Evolutionary conservation across 768 basidiomycete species (phyloP), one percentile per base, ranked within the genome.

Genomic region (Sporobolomyces pararoseus): DNA sequence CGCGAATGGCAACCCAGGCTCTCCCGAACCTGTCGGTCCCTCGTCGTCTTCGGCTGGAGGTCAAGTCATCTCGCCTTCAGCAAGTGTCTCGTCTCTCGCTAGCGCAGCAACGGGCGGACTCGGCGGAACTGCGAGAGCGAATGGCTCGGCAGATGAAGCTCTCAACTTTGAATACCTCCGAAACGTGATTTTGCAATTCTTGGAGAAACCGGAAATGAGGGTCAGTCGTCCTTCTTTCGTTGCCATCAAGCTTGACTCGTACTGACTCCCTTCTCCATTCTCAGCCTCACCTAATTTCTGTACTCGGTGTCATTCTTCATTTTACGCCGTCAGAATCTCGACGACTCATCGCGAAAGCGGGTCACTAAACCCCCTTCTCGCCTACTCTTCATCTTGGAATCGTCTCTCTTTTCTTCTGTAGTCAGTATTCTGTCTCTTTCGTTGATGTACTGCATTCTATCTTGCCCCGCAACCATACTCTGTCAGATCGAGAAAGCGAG

Each of bases 121-220:
- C 16, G 47, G 47, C 23, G 42, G 55, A 13, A 34, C 27, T 3
- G 69, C 72, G 7, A 72, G 68, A 7, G 66, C 63, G 6, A 51
- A 52, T 50, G 67, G 67, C 9, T 50, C 37, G 2, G 71, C 44
- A 16, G 93, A 97, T 51, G 94, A 95, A 77, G 95, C 95, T 70
- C 85, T 98, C 63, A 98, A 95, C 77, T 81, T 95, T 12, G 96
- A 98, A 80, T 99, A 99, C 80, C 80, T 99, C 53, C 84, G 96
- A 66, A 98, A 98, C 79, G 89, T 98, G 37, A 91, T 98, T 65
- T 79, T 99, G 53, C 96, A 98, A 79, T 99, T 99, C 82, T 83
- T 99, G 58, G 96, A 99, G 78, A 90, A 97, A 81, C 93, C 95
- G 78, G 93, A 98, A 79, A 97, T 97, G 93, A 84, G 96, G 81